Conservation (phyloP, 1,284 basidiomycete species). For the Cryptococcus sp. region DNA sequence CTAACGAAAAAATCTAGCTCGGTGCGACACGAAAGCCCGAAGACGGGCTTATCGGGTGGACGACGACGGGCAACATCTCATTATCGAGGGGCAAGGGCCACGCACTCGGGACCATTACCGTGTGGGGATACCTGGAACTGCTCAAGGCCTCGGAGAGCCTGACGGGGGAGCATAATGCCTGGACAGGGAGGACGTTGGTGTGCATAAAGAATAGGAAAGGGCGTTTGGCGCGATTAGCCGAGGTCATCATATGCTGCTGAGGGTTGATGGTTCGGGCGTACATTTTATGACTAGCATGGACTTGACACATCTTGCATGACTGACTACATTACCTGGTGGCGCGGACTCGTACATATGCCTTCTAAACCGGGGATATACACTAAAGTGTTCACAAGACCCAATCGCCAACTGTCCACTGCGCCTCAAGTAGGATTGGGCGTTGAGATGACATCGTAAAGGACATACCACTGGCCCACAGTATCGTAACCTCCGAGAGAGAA, state of each 20-base stretch:
- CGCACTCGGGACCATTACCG: slow-evolving; percentile 66
- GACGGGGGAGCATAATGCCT: slow-evolving; percentile 18
- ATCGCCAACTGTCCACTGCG: too few relatives aligned
- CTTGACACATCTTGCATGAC: too few relatives aligned
- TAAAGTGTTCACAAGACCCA: too few relatives aligned
- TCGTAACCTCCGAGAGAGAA: too few relatives aligned
- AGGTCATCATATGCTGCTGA: slow-evolving; percentile 9
- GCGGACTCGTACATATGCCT: too few relatives aligned
- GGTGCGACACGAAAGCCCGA: slow-evolving; percentile 52
- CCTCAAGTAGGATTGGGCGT: too few relatives aligned
- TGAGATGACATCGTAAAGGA: too few relatives aligned
- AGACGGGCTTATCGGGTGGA: slow-evolving; percentile 65
- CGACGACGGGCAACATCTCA: slow-evolving; percentile 75
- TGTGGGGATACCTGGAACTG: slow-evolving; percentile 57
- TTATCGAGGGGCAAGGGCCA: slow-evolving; percentile 69
- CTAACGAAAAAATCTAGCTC: slow-evolving; percentile 48
- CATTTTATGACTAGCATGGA: too few relatives aligned
- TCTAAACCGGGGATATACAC: too few relatives aligned
- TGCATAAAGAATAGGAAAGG: slow-evolving; percentile 54
- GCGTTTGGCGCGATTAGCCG: slow-evolving; percentile 50
- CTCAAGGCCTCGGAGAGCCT: slow-evolving; percentile 45
- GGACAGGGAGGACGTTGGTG: slow-evolving; percentile 39
- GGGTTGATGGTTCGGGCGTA: too few relatives aligned
- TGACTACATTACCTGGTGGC: too few relatives aligned
- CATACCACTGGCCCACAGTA: too few relatives aligned